These are phyloP conservation scores for Trichoderma sp. DNA, from an alignment of 2,329 filamentous ascomycete genomes.

Conservation along the genomic window DNA sequence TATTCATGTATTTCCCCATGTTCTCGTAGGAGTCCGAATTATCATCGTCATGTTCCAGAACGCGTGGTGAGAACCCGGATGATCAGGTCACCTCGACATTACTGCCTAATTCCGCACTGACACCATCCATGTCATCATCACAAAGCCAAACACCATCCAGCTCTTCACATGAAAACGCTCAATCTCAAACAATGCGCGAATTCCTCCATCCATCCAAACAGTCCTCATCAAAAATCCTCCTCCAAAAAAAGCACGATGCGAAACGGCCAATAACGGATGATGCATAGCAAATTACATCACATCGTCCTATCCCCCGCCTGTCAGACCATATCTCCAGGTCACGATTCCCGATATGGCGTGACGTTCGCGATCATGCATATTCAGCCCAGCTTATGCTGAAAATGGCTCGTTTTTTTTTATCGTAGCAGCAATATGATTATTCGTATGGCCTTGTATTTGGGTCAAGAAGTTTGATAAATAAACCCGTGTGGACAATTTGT, in stretches of 20 bases:
- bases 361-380: constrained; percentile 7
- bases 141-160: background rate
- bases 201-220: background rate
- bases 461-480: background rate
- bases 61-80: background rate
- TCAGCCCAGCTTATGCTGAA: background rate
- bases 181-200: constrained; percentile 5
- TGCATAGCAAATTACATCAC: constrained; percentile 6
- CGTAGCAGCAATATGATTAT: background rate
- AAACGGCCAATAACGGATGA: background rate
- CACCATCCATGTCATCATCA: background rate
- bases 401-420: background rate
- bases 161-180: background rate
- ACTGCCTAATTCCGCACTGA: background rate
- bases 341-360: constrained; percentile 13
- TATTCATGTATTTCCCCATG: background rate
- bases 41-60: background rate
- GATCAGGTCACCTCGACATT: background rate
- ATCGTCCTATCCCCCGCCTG: constrained; percentile 6
- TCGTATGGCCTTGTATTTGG: too few species aligned
- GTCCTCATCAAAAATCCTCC: background rate
- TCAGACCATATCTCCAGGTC: constrained; percentile 11
- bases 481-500: background rate
- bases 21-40: background rate
- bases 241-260: background rate